A percentile compares a stretch with the other conserved stretches of the same genome.
These are phyloP conservation scores for Starmera amethionina DNA, from an alignment of 805 yeast species.

Conservation along the genomic window DNA sequence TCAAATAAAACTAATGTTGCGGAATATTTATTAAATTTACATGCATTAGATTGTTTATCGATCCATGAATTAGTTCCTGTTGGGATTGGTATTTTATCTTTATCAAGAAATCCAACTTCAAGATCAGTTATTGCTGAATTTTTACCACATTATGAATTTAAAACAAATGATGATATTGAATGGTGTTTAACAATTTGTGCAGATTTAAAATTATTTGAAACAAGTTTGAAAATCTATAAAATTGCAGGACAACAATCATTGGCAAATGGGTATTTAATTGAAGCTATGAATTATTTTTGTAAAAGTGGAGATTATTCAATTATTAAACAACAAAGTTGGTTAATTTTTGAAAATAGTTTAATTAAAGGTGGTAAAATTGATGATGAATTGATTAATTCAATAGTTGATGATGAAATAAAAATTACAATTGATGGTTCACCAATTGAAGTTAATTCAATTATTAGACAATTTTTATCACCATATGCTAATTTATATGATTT, in stretches of 20 bases:
- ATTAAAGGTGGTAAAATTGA: conserved; percentile 41
- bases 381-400: conserved; percentile 46
- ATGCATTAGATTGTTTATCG: conserved; percentile 44
- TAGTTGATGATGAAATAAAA: conserved; percentile 32
- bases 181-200: conserved; percentile 73
- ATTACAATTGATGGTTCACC: conserved; percentile 15
- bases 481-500: conserved; percentile 53
- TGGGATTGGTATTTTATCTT: conserved; percentile 54
- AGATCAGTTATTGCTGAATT: conserved; percentile 41
- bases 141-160: conserved; percentile 49
- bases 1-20: conserved; percentile 30
- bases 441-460: conserved; percentile 37
- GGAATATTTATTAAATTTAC: conserved; percentile 44
- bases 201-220: conserved; percentile 46
- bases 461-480: conserved; percentile 64
- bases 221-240: conserved; percentile 43
- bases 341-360: conserved; percentile 51
- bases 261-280: conserved; percentile 28
- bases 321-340: conserved; percentile 45
- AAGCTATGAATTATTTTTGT: conserved; percentile 54
- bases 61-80: conserved; percentile 49
- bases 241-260: conserved; percentile 19
- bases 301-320: conserved; percentile 49
- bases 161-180: conserved; percentile 67
- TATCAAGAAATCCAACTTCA: conserved; percentile 34